Conservation (phyloP, 495 filamentous ascomycete genomes). For the Penicillium mononematosum region DNA sequence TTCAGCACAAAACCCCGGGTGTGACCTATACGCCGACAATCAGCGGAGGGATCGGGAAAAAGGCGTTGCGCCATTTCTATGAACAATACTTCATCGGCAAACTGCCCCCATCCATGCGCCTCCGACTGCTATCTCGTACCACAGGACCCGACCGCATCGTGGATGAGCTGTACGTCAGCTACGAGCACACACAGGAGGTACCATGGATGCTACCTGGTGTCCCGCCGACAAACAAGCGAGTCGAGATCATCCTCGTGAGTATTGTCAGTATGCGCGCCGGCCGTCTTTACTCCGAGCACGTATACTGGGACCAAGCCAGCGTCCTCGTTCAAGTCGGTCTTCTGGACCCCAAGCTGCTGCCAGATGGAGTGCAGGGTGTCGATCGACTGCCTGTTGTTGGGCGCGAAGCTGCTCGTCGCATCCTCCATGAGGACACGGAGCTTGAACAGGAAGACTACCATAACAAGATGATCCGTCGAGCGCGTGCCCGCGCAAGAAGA, state of each 20-base stretch:
- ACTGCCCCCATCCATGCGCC: conserved; percentile 63
- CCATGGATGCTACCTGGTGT: conserved; percentile 83
- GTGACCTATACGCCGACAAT: conserved; percentile 58
- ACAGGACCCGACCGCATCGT: conserved; percentile 59
- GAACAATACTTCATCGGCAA: conserved; percentile 68
- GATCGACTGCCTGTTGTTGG: conserved; percentile 71
- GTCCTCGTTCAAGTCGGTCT: conserved; percentile 76
- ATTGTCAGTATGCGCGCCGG: conserved; percentile 74
- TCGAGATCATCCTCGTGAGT: conserved; percentile 71
- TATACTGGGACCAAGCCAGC: conserved; percentile 85
- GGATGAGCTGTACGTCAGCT: conserved; percentile 58
- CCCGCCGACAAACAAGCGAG: conserved; percentile 62
- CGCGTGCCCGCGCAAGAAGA: conserved; percentile 22
- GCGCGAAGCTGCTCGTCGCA: conserved; percentile 61
- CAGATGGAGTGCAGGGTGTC: conserved; percentile 46
- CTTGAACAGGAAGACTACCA: conserved; percentile 41
- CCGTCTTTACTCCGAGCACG: conserved; percentile 75
- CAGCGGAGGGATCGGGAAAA: conserved; percentile 71
- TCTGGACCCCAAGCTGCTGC: conserved; percentile 61
- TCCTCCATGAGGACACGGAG: conserved; percentile 58
- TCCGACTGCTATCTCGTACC: conserved; percentile 73
- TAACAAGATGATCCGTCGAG: conserved; percentile 40
- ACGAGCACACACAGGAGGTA: conserved; percentile 69
- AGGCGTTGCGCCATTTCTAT: conserved; percentile 70
- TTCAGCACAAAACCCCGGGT: conserved; percentile 46